Percentiles rank a stretch among this genome's conserved stretches.
These are phyloP conservation scores for Nicotiana paniculata DNA, from an alignment of 257 asterid genomes.

Conservation along the genomic window DNA sequence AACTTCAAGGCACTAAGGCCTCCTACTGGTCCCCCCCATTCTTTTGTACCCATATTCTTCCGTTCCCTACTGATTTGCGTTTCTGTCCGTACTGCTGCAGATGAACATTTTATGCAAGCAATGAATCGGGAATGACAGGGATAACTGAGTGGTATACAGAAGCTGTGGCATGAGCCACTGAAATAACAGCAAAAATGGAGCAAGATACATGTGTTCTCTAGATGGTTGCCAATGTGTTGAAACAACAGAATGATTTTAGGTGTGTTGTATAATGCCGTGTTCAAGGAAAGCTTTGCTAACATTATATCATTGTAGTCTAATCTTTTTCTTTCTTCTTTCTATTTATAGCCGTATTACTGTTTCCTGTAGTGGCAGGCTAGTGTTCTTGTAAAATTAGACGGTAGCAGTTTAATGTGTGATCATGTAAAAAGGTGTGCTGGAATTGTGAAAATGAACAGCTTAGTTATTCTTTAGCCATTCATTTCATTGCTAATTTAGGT, in stretches of 20 bases:
- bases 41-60: not conserved
- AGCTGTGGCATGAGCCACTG: not conserved
- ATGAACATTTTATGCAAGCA: constrained; percentile 29
- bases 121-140: constrained; percentile 47
- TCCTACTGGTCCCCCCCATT: not conserved
- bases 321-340: constrained; percentile 8
- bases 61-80: not conserved
- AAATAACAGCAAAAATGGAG: constrained; percentile 7
- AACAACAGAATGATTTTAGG: constrained; percentile 29
- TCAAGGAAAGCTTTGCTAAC: constrained; percentile 17
- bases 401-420: constrained; percentile 22
- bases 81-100: not conserved
- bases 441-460: not conserved
- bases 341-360: constrained; percentile 26
- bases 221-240: constrained; percentile 21
- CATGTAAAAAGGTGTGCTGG: constrained; percentile 26
- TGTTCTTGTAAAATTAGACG: constrained; percentile 25
- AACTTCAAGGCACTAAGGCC: not conserved
- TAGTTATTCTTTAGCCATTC: not conserved
- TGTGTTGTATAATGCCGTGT: constrained; percentile 48
- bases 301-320: constrained; percentile 36
- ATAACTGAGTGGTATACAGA: constrained; percentile 8
- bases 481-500: not conserved
- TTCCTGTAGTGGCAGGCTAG: constrained; percentile 20
- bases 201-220: not conserved